Percentiles rank a stretch among this genome's conserved stretches.
Evolutionary conservation across 225 moss, liverwort and hornwort genomes (phyloP).

Genomic region (Marchantia polymorpha): DNA sequence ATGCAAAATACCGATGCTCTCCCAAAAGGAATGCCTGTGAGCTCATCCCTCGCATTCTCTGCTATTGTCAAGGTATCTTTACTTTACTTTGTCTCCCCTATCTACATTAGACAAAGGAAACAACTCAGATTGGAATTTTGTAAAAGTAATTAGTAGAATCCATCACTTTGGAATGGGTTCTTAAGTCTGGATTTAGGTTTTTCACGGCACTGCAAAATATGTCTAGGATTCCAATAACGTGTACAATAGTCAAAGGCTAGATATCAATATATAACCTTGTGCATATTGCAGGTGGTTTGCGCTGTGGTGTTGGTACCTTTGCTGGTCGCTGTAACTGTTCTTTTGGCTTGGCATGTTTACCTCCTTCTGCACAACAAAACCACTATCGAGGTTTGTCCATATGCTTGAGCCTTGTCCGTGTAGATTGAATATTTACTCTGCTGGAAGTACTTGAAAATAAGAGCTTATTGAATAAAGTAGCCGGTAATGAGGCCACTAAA

Average conservation of each 20-base stretch:
- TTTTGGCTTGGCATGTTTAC: conserved; percentile 85
- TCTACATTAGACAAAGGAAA: too few relatives aligned
- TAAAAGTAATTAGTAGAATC: too few relatives aligned
- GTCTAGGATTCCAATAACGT: neutral
- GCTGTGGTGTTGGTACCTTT: conserved; percentile 71
- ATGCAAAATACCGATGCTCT: conserved; percentile 39
- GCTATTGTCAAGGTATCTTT: conserved; percentile 62
- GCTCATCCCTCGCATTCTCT: conserved; percentile 56
- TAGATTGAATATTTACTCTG: neutral
- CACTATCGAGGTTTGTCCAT: conserved; percentile 74
- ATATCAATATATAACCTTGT: neutral
- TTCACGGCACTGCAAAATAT: neutral
- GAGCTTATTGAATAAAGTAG: neutral
- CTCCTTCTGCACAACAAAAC: conserved; percentile 92
- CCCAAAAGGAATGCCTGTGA: conserved; percentile 45
- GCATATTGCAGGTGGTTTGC: conserved; percentile 62
- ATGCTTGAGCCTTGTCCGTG: conserved; percentile 6
- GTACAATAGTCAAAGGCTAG: neutral
- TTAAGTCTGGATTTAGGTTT: neutral
- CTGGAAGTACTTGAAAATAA: neutral
- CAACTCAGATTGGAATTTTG: too few relatives aligned
- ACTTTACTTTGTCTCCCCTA: neutral
- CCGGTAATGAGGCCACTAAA: too few relatives aligned
- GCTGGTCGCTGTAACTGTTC: conserved; percentile 77
- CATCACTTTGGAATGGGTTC: neutral